These are phyloP conservation scores for Entomortierella parvispora DNA, from an alignment of 192 early-diverging fungal genomes.

Conservation along the genomic window DNA sequence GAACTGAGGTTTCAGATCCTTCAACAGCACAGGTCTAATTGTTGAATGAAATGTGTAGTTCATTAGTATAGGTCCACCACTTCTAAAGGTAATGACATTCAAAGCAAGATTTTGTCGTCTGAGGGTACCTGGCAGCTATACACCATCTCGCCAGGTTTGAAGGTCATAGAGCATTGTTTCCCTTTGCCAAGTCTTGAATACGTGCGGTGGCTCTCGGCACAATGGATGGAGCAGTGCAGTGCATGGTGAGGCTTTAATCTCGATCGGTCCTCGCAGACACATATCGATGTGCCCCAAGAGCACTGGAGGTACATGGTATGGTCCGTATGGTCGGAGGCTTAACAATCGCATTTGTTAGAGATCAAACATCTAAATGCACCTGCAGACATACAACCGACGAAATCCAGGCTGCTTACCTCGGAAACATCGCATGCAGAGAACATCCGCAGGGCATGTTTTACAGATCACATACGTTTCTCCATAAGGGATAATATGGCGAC, in stretches of 20 bases:
- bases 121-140: conserved; percentile 42
- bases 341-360: too few species aligned
- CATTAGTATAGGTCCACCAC: too few species aligned
- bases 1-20: neutral
- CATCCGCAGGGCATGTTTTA: conserved; percentile 29
- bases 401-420: conserved; percentile 15
- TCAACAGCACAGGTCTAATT: conserved; percentile 11
- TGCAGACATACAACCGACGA: too few species aligned
- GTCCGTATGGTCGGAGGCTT: conserved; percentile 35
- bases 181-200: conserved; percentile 27
- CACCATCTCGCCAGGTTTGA: conserved; percentile 21
- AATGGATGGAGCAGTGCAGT: conserved; percentile 33
- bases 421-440: conserved; percentile 43
- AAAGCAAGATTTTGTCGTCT: neutral
- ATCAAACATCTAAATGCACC: neutral
- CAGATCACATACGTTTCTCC: conserved; percentile 47
- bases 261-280: conserved; percentile 13
- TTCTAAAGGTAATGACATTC: neutral
- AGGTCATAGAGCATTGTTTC: conserved; percentile 18
- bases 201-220: conserved; percentile 15
- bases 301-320: conserved; percentile 46
- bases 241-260: conserved; percentile 5
- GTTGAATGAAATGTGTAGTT: neutral
- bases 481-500: conserved; percentile 42
- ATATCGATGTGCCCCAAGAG: conserved; percentile 40